phyloP scores from a whole-genome alignment of 176 grass and related monocot genomes.

The Ensete glaucum region DNA sequence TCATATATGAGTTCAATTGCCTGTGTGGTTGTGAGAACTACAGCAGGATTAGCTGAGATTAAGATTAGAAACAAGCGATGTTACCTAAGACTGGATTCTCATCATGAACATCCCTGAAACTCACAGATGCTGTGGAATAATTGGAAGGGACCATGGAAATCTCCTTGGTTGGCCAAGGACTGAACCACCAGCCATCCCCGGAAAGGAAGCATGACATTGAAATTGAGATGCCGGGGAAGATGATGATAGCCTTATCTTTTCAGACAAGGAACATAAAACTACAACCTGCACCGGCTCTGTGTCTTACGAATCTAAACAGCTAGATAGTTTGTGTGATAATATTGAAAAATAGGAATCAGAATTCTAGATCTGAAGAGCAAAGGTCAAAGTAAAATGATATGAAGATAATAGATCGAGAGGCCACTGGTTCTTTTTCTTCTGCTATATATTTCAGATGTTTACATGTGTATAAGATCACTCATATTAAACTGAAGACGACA shows the following conservation, averaged over 20 bases:
- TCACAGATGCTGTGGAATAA: no score
- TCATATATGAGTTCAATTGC: no score
- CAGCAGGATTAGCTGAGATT: not conserved
- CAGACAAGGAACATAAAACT: not conserved
- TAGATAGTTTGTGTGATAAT: not conserved
- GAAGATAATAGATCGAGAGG: not conserved
- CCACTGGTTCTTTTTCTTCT: not conserved
- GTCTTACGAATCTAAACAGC: not conserved
- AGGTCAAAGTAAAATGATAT: not conserved
- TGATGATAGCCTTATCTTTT: not conserved
- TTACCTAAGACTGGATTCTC: no score
- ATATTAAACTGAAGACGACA: no score
- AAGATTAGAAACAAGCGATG: no score
- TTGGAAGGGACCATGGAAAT: no score
- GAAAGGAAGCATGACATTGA: not conserved
- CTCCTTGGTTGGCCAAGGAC: not conserved
- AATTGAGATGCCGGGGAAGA: not conserved
- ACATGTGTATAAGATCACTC: no score
- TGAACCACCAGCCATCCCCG: not conserved
- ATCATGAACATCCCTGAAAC: no score
- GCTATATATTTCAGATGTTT: not conserved
- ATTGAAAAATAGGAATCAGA: not conserved
- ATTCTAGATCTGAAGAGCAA: not conserved
- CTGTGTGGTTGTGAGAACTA: not conserved
- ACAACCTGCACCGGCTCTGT: not conserved